Evolutionary conservation across 257 asterid species (phyloP), one percentile per base, ranked within the genome.

Genomic region (Paraleonurus japonicus): DNA sequence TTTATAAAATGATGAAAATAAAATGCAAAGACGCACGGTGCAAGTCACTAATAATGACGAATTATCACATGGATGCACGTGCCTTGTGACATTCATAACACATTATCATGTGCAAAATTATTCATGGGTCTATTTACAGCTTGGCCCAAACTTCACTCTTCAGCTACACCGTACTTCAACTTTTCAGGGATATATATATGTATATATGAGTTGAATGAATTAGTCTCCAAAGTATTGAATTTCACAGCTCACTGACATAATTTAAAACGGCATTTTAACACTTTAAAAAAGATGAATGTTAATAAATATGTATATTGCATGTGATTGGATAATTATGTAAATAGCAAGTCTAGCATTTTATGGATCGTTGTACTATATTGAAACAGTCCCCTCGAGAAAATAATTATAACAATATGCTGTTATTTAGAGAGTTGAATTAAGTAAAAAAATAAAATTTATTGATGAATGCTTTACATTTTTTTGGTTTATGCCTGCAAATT

Each of bases 41-140:
- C n/a, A 12, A 50, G 57, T 16, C 20, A n/a, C 9, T 17, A 61
- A 28, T 4, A 15, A 61, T 61, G 69, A 71, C 15, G 61, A 58
- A 58, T 15, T 48, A 4, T 32, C 76, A 72, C 76, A 48, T 72
- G 76, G 64, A 72, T 62, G 70, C 76, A 61, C 71, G 63, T 72
- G 76, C 41, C 32, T 72, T 48, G 20, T 72, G 30, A 16, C 62
- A 61, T 30, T 45, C 35, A 60, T 61, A 53, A 58, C 43, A 59
- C 2, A 19, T 26, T 45, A 43, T 60, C 41, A 71, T 69, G 69
- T 71, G 75, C 75, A 16, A 60, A 11, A 39, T 39, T 58, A 59
- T 70, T 15, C 10, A 35, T 67, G 62, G 50, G 3, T 67, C 4
- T 50, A 30, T 32, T 8, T 20, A 55, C 75, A 71, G 48, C 68